Evolutionary conservation across 306 rosid genomes (phyloP).

Genomic region (Rubus idaeus): DNA sequence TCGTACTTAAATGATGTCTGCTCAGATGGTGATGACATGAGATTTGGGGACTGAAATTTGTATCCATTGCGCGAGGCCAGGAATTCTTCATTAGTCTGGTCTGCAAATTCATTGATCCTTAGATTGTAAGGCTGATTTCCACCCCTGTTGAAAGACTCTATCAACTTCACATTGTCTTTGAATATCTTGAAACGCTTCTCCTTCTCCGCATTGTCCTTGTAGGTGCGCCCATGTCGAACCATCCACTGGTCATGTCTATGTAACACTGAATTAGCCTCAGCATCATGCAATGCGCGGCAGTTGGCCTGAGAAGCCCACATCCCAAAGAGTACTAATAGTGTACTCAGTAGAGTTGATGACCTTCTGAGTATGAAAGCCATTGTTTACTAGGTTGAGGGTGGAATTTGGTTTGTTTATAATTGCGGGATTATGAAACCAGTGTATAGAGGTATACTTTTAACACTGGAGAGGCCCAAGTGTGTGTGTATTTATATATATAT

Average conservation of each 20-base stretch:
- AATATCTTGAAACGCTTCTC: slow-evolving; percentile 33
- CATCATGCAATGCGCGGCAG: slow-evolving; percentile 26
- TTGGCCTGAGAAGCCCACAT: slow-evolving; percentile 23
- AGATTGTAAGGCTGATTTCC: slow-evolving; percentile 35
- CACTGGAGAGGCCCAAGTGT: not conserved
- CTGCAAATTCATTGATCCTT: slow-evolving; percentile 37
- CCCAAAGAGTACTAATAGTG: slow-evolving; percentile 12
- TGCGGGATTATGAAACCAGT: no score
- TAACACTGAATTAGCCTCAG: slow-evolving; percentile 6
- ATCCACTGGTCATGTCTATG: slow-evolving; percentile 34
- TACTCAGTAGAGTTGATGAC: not conserved
- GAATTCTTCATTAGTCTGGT: slow-evolving; percentile 44
- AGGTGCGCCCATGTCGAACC: slow-evolving; percentile 7
- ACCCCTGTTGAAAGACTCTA: slow-evolving; percentile 36
- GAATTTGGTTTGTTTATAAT: not conserved
- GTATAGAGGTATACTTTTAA: no score
- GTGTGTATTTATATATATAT: not conserved
- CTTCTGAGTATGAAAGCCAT: slow-evolving; percentile 20
- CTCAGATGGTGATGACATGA: not conserved
- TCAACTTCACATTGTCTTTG: slow-evolving; percentile 32
- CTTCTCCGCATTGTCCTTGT: slow-evolving; percentile 28
- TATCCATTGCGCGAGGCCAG: slow-evolving; percentile 29
- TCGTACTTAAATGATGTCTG: slow-evolving; percentile 14
- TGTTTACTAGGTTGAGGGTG: not conserved
- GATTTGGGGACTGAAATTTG: not conserved